Conservation (phyloP, 768 basidiomycete species). For the Neoboletus brunneissimus region DNA sequence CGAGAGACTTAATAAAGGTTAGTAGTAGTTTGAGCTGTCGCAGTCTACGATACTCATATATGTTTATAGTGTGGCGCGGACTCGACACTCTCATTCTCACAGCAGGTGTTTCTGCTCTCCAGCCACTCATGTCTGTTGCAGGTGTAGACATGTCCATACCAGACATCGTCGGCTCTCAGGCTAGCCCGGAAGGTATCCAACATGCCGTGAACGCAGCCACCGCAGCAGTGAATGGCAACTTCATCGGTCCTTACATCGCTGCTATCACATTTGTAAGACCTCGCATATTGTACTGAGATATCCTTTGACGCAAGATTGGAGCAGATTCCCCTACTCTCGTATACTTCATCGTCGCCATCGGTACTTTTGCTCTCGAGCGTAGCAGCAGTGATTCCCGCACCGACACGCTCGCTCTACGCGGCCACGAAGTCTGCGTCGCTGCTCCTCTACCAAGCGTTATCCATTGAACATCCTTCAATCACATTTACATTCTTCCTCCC, state of each 20-base stretch:
- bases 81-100: constrained; percentile 79
- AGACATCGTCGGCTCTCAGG: constrained; percentile 35
- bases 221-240: constrained; percentile 62
- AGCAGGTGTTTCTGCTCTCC: constrained; percentile 82
- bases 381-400: constrained; percentile 79
- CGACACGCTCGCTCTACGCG: constrained; percentile 80
- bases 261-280: constrained; percentile 67
- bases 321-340: constrained; percentile 74
- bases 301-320: neutral
- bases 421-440: constrained; percentile 82
- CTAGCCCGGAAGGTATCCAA: constrained; percentile 55
- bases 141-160: constrained; percentile 42
- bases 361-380: constrained; percentile 77
- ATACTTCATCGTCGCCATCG: constrained; percentile 63
- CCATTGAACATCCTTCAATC: constrained; percentile 76
- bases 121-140: constrained; percentile 70
- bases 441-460: constrained; percentile 70
- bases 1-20: constrained; percentile 52
- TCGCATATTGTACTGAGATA: neutral
- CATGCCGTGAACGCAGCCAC: constrained; percentile 53
- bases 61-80: constrained; percentile 66
- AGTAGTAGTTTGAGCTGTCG: neutral
- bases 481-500: constrained; percentile 62
- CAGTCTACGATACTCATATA: neutral
- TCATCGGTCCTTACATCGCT: constrained; percentile 63